phyloP scores from a whole-genome alignment of 75 land plant species.

The Selaginella moellendorffii region DNA sequence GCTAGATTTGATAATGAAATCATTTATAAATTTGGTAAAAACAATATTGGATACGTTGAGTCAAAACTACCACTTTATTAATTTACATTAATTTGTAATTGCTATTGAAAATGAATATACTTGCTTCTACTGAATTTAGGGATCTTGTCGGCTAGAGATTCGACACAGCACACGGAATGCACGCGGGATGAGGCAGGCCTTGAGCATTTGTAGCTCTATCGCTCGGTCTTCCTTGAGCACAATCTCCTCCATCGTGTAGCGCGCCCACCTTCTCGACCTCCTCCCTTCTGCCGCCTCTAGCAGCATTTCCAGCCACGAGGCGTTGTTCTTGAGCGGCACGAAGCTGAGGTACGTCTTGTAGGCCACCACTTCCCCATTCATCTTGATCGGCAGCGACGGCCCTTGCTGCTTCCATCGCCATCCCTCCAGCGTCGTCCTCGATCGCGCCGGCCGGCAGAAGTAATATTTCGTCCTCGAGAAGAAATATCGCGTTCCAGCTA shows the following conservation, averaged over 20 bases:
- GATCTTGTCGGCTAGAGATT: no score
- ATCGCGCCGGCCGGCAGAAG: background rate
- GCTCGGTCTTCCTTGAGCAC: background rate
- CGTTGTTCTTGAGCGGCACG: background rate
- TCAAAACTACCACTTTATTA: no score
- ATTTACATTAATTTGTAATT: no score
- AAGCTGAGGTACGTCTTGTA: background rate
- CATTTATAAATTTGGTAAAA: no score
- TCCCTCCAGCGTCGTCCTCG: background rate
- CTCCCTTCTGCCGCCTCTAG: no score
- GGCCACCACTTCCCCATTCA: background rate
- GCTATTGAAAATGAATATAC: no score
- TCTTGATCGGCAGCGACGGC: background rate
- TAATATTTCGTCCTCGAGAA: background rate
- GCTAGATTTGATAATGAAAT: no score
- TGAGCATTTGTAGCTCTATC: background rate
- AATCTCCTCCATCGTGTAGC: background rate
- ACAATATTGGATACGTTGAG: no score
- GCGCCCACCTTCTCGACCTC: background rate
- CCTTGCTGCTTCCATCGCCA: background rate
- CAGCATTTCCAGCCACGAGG: no score
- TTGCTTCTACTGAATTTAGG: no score
- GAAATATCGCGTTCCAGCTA: background rate
- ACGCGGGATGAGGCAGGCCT: no score
- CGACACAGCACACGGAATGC: no score